Base-by-base conservation (phyloP, 768 basidiomycete species). In the Russula griseocarnosa region DNA sequence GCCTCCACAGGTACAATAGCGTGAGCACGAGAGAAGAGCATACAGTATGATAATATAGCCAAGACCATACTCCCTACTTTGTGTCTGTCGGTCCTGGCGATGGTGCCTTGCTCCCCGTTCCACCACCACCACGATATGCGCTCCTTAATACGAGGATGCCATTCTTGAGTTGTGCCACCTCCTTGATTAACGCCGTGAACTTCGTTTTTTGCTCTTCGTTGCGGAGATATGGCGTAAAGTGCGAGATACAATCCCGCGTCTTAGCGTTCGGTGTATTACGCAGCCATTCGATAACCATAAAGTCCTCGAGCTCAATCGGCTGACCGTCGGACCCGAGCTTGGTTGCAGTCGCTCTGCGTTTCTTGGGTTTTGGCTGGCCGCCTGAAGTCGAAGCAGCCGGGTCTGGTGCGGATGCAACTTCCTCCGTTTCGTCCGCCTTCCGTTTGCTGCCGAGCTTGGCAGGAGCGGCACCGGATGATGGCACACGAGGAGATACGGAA, bases 171-270 rank as follows among this genome's bases (percentile, higher is more conserved):
- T 82, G 79, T 22, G 90, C 91, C 51, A 91, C 85, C 74, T 91
- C 85, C 77, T 88, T 86, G 52, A 93, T 86, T 74, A 93, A 79
- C 11, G 79, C 81, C n/a, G 90, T 88, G 71, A 93, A 91, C 73
- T 81, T 84, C 54, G 74, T 71, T 80, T 91, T 91, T 79, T 85
- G 87, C 67, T 79, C 81, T 54, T 80, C 80, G 69, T 86, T 85
- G 34, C 83, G 86, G 58, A 92, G 73, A 69, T 89, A 92, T 18
- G 85, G 84, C 66, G 85, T 86, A 71, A 92, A 93, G 71, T 90
- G 81, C 57, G 84, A 83, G 66, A 92, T 92, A 70, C 90, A 91
- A 69, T 91, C 88, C 64, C 86, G 79, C 38, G 90, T 92, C 60
- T 84, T 85, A 57, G 88, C 83, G 64, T 82, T 83, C n/a, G 83